Evolutionary conservation across 352 stramenopile species (phyloP).

Genomic region (Phytophthora nicotianae): DNA sequence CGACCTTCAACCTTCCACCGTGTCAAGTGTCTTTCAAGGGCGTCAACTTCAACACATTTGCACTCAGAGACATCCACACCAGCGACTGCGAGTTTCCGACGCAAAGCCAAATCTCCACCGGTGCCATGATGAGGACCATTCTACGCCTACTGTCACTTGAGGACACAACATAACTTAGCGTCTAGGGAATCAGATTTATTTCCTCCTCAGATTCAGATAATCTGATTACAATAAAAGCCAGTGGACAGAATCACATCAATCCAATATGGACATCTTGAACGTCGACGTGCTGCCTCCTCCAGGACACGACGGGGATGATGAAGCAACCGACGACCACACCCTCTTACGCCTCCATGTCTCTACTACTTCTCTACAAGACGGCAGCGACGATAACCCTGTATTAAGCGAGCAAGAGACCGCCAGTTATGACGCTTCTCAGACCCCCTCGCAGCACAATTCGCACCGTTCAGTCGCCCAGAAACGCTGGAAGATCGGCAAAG

Average conservation of each 20-base stretch:
- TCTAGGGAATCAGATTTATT: neutral
- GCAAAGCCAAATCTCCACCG: slow-evolving; percentile 1
- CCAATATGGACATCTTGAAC: slow-evolving; percentile 30
- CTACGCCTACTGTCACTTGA: slow-evolving; percentile 17
- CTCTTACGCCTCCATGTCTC: slow-evolving; percentile 27
- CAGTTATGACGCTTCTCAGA: slow-evolving; percentile 24
- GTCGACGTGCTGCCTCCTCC: slow-evolving; percentile 30
- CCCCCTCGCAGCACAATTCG: slow-evolving; percentile 4
- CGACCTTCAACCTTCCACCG: slow-evolving; percentile 9
- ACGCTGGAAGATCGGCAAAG: slow-evolving; percentile 64
- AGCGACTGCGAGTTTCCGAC: neutral
- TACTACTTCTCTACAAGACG: slow-evolving; percentile 20
- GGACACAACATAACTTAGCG: slow-evolving; percentile 11
- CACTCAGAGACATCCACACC: neutral
- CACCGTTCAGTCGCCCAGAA: slow-evolving; percentile 11
- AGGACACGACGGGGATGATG: slow-evolving; percentile 27
- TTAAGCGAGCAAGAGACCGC: slow-evolving; percentile 25
- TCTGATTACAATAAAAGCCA: slow-evolving; percentile 9
- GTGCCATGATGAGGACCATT: slow-evolving; percentile 27
- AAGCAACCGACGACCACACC: slow-evolving; percentile 16
- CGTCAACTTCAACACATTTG: slow-evolving; percentile 15
- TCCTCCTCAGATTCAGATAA: slow-evolving; percentile 7
- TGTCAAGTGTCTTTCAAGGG: slow-evolving; percentile 23
- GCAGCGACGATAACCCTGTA: slow-evolving; percentile 23
- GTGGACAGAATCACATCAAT: neutral